Conservation (phyloP, 176 grass and related monocot genomes). For the Typha latifolia region DNA sequence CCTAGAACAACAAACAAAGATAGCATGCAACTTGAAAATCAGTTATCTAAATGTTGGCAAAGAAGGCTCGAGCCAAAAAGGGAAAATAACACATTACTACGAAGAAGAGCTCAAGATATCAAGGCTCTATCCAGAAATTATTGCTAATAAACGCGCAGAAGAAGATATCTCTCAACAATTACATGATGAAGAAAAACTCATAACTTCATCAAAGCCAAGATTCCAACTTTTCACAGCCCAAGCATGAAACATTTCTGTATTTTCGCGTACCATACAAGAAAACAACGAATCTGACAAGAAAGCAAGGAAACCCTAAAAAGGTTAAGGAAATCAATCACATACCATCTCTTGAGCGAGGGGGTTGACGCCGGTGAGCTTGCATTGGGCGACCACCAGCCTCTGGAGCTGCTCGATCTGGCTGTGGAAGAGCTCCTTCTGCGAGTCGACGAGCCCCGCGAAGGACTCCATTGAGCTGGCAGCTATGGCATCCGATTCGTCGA, state of each 20-base stretch:
- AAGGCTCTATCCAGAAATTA: too few relatives aligned
- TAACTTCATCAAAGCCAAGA: not conserved
- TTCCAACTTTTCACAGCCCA: not conserved
- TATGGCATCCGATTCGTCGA: conserved; percentile 27
- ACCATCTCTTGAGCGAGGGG: conserved; percentile 97
- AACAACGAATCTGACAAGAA: not conserved
- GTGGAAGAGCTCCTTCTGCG: conserved; percentile 54
- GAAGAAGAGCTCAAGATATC: too few relatives aligned
- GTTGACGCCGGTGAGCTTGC: conserved; percentile 78
- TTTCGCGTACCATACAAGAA: not conserved
- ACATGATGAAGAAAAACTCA: not conserved
- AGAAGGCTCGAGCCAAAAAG: too few relatives aligned
- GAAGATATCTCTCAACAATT: not conserved
- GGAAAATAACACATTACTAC: too few relatives aligned
- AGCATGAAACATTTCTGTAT: not conserved
- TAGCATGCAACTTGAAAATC: too few relatives aligned
- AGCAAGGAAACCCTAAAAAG: not conserved
- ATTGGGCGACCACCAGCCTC: conserved; percentile 66
- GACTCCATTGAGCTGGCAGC: conserved; percentile 17
- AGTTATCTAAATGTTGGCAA: too few relatives aligned
- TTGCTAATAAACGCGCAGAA: not conserved
- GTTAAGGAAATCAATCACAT: not conserved
- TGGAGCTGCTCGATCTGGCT: conserved; percentile 68
- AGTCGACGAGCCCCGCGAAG: conserved; percentile 37
- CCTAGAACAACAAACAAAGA: too few relatives aligned